A percentile compares a stretch with the other conserved stretches of the same genome.
Conservation (phyloP, 495 filamentous ascomycete species). For the Penicillium lividum region DNA sequence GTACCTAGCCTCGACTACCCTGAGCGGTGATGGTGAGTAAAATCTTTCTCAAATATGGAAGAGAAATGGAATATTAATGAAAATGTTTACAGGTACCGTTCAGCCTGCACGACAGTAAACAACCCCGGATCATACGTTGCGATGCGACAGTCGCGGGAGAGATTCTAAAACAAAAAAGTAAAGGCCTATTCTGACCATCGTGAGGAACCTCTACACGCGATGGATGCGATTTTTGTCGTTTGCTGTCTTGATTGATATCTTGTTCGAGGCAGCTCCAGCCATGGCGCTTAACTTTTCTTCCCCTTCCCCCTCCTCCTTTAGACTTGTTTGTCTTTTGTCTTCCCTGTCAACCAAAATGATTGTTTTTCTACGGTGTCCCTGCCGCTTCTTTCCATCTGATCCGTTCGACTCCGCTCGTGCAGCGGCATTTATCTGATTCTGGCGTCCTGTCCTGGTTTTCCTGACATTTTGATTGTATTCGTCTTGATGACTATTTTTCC, state of each 20-base stretch:
- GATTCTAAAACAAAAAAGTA: not conserved
- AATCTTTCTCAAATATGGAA: not conserved
- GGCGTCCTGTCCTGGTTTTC: constrained; percentile 20
- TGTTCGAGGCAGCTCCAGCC: constrained; percentile 14
- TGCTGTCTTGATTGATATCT: constrained; percentile 8
- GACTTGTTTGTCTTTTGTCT: constrained; percentile 2
- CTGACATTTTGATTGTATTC: constrained; percentile 20
- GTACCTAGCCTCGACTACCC: constrained; percentile 49
- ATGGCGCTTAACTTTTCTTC: constrained; percentile 1
- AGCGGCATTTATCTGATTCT: constrained; percentile 24
- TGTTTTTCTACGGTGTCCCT: not conserved
- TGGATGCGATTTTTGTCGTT: constrained; percentile 15
- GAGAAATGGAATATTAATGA: not conserved
- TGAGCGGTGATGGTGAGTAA: constrained; percentile 48
- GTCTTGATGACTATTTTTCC: constrained; percentile 26
- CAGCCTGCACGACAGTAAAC: constrained; percentile 48
- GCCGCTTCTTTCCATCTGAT: constrained; percentile 1
- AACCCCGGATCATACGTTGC: constrained; percentile 15
- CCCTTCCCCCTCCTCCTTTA: not conserved
- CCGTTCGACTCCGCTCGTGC: constrained; percentile 16
- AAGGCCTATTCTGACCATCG: constrained; percentile 15
- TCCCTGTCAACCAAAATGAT: not conserved
- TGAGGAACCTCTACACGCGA: constrained; percentile 4
- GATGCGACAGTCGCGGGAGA: constrained; percentile 12
- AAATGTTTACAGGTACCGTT: constrained; percentile 36